These are phyloP conservation scores for Albugo laibachii DNA, from an alignment of 352 stramenopile genomes.

Conservation along the genomic window DNA sequence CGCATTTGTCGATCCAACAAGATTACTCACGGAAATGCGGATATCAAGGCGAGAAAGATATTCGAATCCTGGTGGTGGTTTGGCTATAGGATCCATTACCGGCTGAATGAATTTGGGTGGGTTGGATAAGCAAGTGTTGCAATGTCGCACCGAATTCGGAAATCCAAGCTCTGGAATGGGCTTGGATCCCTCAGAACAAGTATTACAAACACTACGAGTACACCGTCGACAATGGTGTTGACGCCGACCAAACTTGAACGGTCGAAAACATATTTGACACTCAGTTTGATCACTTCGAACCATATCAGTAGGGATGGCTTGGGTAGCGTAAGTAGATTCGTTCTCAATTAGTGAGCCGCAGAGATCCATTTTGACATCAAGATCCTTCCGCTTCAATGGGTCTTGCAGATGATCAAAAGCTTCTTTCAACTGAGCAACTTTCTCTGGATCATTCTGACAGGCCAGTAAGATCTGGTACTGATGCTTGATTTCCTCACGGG, in stretches of 20 bases:
- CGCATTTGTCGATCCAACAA: constrained; percentile 10
- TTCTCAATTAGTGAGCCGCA: constrained; percentile 22
- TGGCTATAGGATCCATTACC: constrained; percentile 60
- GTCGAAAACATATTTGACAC: constrained; percentile 76
- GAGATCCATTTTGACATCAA: constrained; percentile 31
- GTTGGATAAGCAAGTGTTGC: constrained; percentile 53
- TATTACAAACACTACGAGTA: constrained; percentile 69
- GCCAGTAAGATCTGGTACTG: constrained; percentile 50
- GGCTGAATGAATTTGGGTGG: constrained; percentile 63
- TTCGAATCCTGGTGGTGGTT: constrained; percentile 62
- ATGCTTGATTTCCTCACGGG: constrained; percentile 48
- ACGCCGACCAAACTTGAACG: constrained; percentile 64
- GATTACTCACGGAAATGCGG: constrained; percentile 28
- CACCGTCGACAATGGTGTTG: constrained; percentile 73
- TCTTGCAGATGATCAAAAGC: constrained; percentile 61
- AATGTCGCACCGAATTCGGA: constrained; percentile 55
- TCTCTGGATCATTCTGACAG: constrained; percentile 8
- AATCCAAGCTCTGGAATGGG: constrained; percentile 68
- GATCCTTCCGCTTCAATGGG: constrained; percentile 20
- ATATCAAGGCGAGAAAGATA: constrained; percentile 75
- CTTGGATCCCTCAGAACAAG: constrained; percentile 66
- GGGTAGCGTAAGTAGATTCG: constrained; percentile 2
- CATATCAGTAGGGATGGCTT: constrained; percentile 30
- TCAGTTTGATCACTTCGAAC: constrained; percentile 71
- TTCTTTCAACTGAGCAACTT: constrained; percentile 59